phyloP scores from a whole-genome alignment of 2,329 filamentous ascomycete species.

The Kalmusia sp. region DNA sequence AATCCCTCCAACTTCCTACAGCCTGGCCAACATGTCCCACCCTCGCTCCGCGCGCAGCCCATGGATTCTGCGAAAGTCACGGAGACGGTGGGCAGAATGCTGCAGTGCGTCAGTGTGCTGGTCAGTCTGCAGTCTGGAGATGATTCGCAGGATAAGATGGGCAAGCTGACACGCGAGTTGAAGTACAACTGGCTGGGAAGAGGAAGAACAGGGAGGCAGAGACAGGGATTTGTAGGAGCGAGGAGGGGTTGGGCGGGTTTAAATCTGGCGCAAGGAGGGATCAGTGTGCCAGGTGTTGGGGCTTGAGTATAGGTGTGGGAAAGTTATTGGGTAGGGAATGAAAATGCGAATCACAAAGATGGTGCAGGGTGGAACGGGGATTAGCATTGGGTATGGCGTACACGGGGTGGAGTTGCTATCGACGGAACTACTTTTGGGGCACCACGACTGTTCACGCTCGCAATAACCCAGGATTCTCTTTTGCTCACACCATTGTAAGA shows the following conservation, averaged over 20 bases:
- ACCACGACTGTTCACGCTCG: too few species aligned
- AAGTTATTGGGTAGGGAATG: background rate
- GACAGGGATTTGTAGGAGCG: constrained; percentile 85
- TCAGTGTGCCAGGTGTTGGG: constrained; percentile 4
- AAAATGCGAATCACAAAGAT: background rate
- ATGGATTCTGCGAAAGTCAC: constrained; percentile 76
- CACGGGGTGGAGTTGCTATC: background rate
- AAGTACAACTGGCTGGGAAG: constrained; percentile 97
- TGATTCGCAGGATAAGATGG: constrained; percentile 77
- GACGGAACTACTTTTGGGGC: background rate
- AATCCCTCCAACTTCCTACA: constrained; percentile 35
- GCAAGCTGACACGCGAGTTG: constrained; percentile 82
- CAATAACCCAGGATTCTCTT: too few species aligned
- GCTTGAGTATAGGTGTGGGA: background rate
- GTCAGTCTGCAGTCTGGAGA: constrained; percentile 77
- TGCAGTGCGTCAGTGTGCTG: constrained; percentile 94
- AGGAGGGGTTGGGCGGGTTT: constrained; percentile 44
- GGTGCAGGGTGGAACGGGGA: too few species aligned
- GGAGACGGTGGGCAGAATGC: constrained; percentile 91
- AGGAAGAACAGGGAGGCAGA: constrained; percentile 85
- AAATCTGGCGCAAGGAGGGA: constrained; percentile 9
- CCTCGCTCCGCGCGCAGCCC: constrained; percentile 35
- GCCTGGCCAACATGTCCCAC: constrained; percentile 24
- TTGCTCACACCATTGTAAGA: too few species aligned
- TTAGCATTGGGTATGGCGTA: too few species aligned